These are phyloP conservation scores for Volvox carteri DNA, from an alignment of 163 green algal genomes.

Conservation along the genomic window DNA sequence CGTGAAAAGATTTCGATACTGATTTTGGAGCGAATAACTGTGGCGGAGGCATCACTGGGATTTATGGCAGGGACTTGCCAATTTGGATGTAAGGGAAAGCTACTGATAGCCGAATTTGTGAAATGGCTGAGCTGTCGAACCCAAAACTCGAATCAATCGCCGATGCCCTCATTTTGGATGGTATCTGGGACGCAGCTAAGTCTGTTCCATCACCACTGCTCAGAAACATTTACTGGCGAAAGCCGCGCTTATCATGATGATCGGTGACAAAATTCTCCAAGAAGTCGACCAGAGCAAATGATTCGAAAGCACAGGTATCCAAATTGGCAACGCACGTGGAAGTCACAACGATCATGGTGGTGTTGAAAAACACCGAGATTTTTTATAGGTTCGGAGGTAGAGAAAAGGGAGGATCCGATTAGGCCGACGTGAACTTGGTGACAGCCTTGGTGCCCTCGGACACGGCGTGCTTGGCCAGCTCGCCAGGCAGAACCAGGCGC, in stretches of 20 bases:
- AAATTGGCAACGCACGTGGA: background rate
- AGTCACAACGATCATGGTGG: background rate
- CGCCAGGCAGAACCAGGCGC: conserved; percentile 87
- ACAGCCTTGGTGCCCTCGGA: background rate
- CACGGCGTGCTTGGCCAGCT: conserved; percentile 77
- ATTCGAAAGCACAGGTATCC: background rate
- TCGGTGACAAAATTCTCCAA: background rate
- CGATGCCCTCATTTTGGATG: no score
- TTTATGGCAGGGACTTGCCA: no score
- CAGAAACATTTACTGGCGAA: background rate
- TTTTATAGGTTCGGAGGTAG: background rate
- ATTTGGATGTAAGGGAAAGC: no score
- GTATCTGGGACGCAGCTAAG: no score
- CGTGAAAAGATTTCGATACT: no score
- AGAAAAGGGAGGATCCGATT: background rate
- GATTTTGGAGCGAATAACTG: no score
- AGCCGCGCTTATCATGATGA: background rate
- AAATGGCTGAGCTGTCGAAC: no score
- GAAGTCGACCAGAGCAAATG: background rate
- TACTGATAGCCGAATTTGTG: no score
- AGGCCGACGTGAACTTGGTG: background rate
- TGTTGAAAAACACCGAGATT: conserved; percentile 25
- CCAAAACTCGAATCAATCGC: no score
- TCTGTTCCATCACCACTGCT: no score
- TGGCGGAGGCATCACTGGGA: no score